Base-by-base conservation (phyloP, 1,139 yeast species). In the Hanseniaspora sp. region DNA sequence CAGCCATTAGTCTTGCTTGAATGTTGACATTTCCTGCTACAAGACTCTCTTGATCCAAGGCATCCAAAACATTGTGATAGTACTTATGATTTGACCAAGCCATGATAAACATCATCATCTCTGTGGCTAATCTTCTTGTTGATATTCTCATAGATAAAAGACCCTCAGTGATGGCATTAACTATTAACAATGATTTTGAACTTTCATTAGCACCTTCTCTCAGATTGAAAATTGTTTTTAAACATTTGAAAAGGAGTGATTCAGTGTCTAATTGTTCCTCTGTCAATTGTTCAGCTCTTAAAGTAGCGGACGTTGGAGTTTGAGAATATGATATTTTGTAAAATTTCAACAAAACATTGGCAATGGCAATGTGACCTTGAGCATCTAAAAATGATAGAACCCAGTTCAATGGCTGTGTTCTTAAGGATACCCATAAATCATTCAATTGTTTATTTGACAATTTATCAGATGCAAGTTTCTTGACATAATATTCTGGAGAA, bases 351-450 rank as follows among this genome's bases (percentile, higher is more conserved):
- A 80, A 64, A 3, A 80, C 79, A 37, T 80, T 79, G 33, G 84
- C 79, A 56, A 92, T 74, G 1, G 95, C 90, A 2, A 87, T 80
- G 58, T 87, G 95, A 48, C 98, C 98, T 67, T 92, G 96, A 56
- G 81, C 78, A 56, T 81, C 84, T 56, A 87, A 75, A 58, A 92
- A 92, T 38, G 75, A 78, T 56, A 83, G 76, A 0, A 90, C 95
- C 98, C 98, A 92, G 57, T 78, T 83, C 44, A 92, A 77, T 44
- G 95, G 95, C 65, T 90, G 96, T 0, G 97, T 87, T 59, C 97
- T 78, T 48, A 92, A 72, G 46, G 95, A 86, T 5, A 92, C 95
- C 85, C 95, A 87, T 56, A 92, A 74, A 61, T 86, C 86, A 47
- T 85, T 86, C 61, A 92, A 71, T 64, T 88, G 90, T 52, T 79